Percentiles rank a stretch among this genome's conserved stretches.
These are phyloP conservation scores for Ajuga reptans DNA, from an alignment of 305 asterid genomes.

Conservation along the genomic window DNA sequence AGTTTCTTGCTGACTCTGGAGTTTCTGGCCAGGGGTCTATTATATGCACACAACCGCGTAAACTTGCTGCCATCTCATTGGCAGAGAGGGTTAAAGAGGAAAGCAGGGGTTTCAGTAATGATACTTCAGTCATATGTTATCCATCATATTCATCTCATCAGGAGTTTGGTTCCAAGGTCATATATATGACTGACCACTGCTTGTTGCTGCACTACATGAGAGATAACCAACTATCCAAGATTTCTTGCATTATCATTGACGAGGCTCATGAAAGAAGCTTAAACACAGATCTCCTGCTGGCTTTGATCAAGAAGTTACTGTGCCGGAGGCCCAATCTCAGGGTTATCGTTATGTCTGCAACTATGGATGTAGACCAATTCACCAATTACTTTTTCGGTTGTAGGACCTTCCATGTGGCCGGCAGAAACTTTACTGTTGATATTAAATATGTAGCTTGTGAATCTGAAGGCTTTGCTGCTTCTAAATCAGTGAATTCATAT, in stretches of 20 bases:
- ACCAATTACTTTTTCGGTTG: conserved; percentile 66
- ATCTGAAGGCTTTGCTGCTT: conserved; percentile 28
- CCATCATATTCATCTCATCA: conserved; percentile 55
- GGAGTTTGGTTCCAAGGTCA: conserved; percentile 45
- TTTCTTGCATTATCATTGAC: conserved; percentile 79
- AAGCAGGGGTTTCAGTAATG: conserved; percentile 51
- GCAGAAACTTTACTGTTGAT: conserved; percentile 77
- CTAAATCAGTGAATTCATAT: conserved; percentile 47
- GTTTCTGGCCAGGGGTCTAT: conserved; percentile 43
- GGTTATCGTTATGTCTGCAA: conserved; percentile 91
- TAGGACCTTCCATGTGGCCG: conserved; percentile 52
- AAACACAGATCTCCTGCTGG: conserved; percentile 84
- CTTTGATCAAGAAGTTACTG: conserved; percentile 60
- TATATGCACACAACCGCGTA: conserved; percentile 93
- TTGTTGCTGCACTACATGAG: conserved; percentile 74
- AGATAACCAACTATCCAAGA: conserved; percentile 48
- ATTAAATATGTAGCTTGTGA: conserved; percentile 53
- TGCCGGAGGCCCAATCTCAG: conserved; percentile 53
- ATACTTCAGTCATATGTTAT: conserved; percentile 36
- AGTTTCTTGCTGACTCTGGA: conserved; percentile 82
- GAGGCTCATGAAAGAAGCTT: conserved; percentile 99
- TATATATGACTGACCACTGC: conserved; percentile 81
- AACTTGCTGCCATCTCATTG: conserved; percentile 76
- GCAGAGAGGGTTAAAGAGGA: conserved; percentile 79
- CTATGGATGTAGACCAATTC: conserved; percentile 74